Evolutionary conservation across 2,329 filamentous ascomycete genomes (phyloP).

Genomic region (Fusarium sp.): DNA sequence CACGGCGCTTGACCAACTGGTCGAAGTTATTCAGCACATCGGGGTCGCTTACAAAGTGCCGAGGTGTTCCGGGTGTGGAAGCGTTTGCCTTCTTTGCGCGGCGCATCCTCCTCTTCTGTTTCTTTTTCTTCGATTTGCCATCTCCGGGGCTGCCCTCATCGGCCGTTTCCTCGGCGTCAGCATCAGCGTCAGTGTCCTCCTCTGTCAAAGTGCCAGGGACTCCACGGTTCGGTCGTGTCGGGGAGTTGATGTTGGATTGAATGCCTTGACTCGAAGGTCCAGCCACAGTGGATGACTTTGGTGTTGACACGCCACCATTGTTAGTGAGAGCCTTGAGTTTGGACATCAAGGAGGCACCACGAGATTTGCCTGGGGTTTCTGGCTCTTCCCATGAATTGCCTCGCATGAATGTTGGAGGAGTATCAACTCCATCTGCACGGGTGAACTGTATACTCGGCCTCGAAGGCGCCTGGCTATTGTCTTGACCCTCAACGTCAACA

Average conservation of each 20-base stretch:
- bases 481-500: slow-evolving; percentile 26
- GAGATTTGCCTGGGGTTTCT: slow-evolving; percentile 69
- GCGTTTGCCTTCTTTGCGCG: slow-evolving; percentile 64
- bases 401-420: slow-evolving; percentile 64
- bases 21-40: slow-evolving; percentile 57
- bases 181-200: slow-evolving; percentile 61
- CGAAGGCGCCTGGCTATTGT: slow-evolving; percentile 31
- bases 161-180: slow-evolving; percentile 87
- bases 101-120: slow-evolving; percentile 72
- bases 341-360: slow-evolving; percentile 77
- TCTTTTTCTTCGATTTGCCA: slow-evolving; percentile 61
- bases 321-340: slow-evolving; percentile 80
- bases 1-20: slow-evolving; percentile 70
- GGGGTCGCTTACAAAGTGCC: slow-evolving; percentile 56
- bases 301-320: slow-evolving; percentile 59
- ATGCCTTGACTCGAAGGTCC: slow-evolving; percentile 51
- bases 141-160: slow-evolving; percentile 71
- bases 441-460: slow-evolving; percentile 81
- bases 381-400: slow-evolving; percentile 75
- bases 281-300: slow-evolving; percentile 53
- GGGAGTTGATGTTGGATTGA: slow-evolving; percentile 61
- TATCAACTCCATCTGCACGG: slow-evolving; percentile 63
- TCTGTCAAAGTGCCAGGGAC: slow-evolving; percentile 67
- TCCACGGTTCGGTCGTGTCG: slow-evolving; percentile 60
- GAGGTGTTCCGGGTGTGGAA: slow-evolving; percentile 75